Base-by-base conservation (phyloP, 441 rosid genomes). In the Arabidopsis hybrid region DNA sequence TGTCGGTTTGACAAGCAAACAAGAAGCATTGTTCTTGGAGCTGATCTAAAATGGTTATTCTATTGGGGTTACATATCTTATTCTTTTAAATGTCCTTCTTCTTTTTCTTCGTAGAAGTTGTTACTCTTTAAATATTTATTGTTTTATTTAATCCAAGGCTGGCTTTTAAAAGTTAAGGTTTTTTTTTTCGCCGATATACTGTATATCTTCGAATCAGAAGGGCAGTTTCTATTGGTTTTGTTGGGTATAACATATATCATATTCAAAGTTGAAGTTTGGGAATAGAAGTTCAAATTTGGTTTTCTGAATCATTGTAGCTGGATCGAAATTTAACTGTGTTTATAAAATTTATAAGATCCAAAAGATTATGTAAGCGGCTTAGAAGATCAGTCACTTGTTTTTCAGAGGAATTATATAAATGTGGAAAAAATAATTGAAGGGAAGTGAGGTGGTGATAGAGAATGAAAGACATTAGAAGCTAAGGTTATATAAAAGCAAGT, bases 1-100 rank as follows among this genome's bases (percentile, higher is more conserved):
- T 67, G 88, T 88, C n/a, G 98, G 97, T 21, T 81, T 91, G 63
- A 83, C 90, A 7, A 87, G 92, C 85, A 93, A 90, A 79, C 96
- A 87, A 69, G 93, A 91, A 83, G 92, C 97, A 59, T 71, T 87
- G 74, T 93, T 85, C 73, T 88, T 89, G 75, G 95, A 89, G 82
- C 78, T 80, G 77, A 83, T 89, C 45, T 88, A 85, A 42, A 34
- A 2, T 43, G 43, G 12, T 11, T 49, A 49, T 26, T 71, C 49
- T 59, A 4, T 57, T 35, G 7, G 14, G 17, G 29, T 13, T 56
- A 6, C 31, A 34, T 49, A 34, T 7, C 46, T 17, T 62, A 17
- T 36, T 59, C 63, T 16, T 42, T 5, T 0, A 4, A 7, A 31
- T 35, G 16, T 63, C n/a, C 9, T 63, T 63, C 1, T 65, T 49